A percentile compares a stretch with the other conserved stretches of the same genome.
Evolutionary conservation across 371 early-diverging fungal genomes (phyloP).

Genomic region (Dichotomocladium elegans): DNA sequence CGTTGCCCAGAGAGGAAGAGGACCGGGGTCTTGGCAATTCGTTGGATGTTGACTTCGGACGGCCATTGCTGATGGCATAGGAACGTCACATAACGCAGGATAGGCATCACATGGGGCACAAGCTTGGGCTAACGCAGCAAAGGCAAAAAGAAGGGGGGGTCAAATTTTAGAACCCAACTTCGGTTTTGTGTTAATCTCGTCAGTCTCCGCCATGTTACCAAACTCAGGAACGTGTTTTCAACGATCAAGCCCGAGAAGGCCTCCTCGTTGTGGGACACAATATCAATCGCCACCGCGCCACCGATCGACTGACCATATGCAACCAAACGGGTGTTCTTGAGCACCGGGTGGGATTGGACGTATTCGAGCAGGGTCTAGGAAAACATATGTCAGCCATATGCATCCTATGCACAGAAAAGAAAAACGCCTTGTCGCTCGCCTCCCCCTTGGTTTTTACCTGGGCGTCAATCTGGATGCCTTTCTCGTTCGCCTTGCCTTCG

Average conservation of each 20-base stretch:
- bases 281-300: slow-evolving; percentile 95
- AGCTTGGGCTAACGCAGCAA: slow-evolving; percentile 77
- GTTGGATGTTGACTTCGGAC: slow-evolving; percentile 69
- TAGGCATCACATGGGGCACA: slow-evolving; percentile 83
- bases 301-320: slow-evolving; percentile 96
- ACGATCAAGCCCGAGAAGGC: slow-evolving; percentile 80
- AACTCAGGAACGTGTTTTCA: slow-evolving; percentile 92
- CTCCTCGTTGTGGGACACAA: slow-evolving; percentile 73
- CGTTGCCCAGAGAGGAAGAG: slow-evolving; percentile 79
- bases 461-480: slow-evolving; percentile 84
- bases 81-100: slow-evolving; percentile 65
- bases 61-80: slow-evolving; percentile 90
- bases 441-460: slow-evolving; percentile 46
- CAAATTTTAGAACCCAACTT: no score
- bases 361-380: slow-evolving; percentile 79
- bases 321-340: slow-evolving; percentile 73
- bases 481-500: slow-evolving; percentile 83
- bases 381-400: neutral
- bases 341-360: slow-evolving; percentile 65
- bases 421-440: neutral
- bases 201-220: slow-evolving; percentile 50
- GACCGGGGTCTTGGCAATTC: slow-evolving; percentile 70
- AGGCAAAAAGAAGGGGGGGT: neutral
- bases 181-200: slow-evolving; percentile 1
- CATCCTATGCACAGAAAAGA: neutral